These are phyloP conservation scores for Barbarea vulgaris DNA, from an alignment of 345 rosid genomes.

Conservation along the genomic window DNA sequence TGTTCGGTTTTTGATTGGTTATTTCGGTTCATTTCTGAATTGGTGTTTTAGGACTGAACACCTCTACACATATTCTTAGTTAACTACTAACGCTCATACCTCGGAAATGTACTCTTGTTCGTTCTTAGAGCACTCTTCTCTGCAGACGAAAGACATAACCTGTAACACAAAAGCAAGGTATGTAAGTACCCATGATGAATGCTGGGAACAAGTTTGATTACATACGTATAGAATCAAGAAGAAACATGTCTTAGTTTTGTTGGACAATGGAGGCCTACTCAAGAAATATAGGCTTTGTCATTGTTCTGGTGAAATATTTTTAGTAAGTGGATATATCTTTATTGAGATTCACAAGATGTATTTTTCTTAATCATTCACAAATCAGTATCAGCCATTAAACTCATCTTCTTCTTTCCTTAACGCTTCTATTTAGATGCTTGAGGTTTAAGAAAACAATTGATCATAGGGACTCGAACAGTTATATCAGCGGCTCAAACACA, in stretches of 20 bases:
- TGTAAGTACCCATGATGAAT: slow-evolving; percentile 4
- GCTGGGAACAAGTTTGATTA: not conserved
- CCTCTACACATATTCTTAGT: not conserved
- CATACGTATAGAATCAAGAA: not conserved
- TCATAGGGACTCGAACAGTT: too few species aligned
- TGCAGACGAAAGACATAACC: slow-evolving; percentile 64
- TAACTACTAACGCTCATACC: slow-evolving; percentile 45
- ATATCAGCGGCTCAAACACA: not conserved
- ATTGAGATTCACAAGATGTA: too few species aligned
- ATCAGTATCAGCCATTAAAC: too few species aligned
- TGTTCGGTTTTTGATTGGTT: not conserved
- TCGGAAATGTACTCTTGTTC: slow-evolving; percentile 55
- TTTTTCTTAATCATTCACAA: too few species aligned
- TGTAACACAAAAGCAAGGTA: slow-evolving; percentile 36
- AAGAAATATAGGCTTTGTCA: too few species aligned
- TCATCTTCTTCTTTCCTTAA: too few species aligned
- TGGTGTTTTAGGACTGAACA: not conserved
- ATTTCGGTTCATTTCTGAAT: not conserved
- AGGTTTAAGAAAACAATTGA: too few species aligned
- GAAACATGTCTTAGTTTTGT: not conserved
- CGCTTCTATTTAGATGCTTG: too few species aligned
- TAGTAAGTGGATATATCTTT: too few species aligned
- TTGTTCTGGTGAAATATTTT: too few species aligned
- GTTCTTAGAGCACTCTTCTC: slow-evolving; percentile 55
- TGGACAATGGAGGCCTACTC: not conserved